Evolutionary conservation across 352 stramenopile species (phyloP).

Genomic region (Blastocystis sp.): DNA sequence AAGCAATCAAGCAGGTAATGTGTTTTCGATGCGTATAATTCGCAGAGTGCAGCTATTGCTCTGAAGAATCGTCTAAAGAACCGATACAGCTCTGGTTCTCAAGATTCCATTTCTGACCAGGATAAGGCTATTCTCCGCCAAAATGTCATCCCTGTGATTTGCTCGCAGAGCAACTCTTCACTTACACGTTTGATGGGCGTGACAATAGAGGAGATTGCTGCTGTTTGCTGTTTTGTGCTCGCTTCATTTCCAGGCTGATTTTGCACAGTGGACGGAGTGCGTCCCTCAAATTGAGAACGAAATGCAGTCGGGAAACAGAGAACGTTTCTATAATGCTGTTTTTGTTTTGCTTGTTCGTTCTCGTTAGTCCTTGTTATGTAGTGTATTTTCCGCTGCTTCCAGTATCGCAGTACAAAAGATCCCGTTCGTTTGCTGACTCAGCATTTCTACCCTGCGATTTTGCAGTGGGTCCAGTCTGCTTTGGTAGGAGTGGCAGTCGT

Average conservation of each 20-base stretch:
- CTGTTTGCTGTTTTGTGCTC: not conserved
- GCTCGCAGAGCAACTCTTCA: not conserved
- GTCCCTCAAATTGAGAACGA: conserved; percentile 16
- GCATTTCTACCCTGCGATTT: conserved; percentile 27
- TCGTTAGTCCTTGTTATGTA: not conserved
- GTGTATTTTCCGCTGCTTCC: conserved; percentile 27
- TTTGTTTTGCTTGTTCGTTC: not conserved
- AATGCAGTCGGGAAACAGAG: not conserved
- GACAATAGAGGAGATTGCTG: conserved; percentile 6
- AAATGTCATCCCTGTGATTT: conserved; percentile 26
- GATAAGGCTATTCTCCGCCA: conserved; percentile 29
- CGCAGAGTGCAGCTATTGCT: conserved; percentile 39
- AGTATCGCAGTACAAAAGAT: not conserved
- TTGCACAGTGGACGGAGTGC: conserved; percentile 13
- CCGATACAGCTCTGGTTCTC: not conserved
- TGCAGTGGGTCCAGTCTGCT: conserved; percentile 32
- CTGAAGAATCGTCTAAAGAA: conserved; percentile 39
- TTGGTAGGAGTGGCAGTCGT: not conserved
- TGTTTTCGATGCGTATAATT: not conserved
- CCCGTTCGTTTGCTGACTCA: conserved; percentile 4
- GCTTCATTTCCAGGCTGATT: not conserved
- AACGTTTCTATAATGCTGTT: conserved; percentile 37
- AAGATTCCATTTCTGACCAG: not conserved
- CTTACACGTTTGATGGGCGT: not conserved
- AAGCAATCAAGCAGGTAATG: not conserved